Conservation (phyloP, 2,329 filamentous ascomycete species). For the Botryotinia globosa region DNA sequence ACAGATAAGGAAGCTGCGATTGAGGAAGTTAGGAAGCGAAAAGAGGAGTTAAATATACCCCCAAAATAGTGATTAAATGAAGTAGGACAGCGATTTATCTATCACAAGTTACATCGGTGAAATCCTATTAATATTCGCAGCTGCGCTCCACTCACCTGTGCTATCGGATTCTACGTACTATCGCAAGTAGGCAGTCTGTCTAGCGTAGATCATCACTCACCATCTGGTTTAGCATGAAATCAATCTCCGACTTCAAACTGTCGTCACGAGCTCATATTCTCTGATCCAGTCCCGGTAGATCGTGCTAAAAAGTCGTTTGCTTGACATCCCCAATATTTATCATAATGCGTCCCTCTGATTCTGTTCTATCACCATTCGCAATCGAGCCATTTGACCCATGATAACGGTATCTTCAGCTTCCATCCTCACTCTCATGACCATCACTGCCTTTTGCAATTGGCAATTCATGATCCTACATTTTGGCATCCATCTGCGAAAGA, state of each 20-base stretch:
- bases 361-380: background rate
- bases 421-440: background rate
- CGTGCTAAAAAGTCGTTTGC: background rate
- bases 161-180: background rate
- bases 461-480: background rate
- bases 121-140: background rate
- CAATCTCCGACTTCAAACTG: background rate
- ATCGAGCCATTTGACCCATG: background rate
- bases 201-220: background rate
- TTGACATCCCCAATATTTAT: background rate
- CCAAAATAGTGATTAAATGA: background rate
- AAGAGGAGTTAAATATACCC: constrained; percentile 36
- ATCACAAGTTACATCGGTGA: background rate
- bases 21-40: constrained; percentile 51
- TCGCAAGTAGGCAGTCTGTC: background rate
- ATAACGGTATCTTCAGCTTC: background rate
- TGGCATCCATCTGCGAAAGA: background rate
- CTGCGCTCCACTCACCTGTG: background rate
- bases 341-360: background rate
- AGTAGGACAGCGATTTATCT: background rate
- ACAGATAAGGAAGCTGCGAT: constrained; percentile 59
- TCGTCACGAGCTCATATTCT: background rate
- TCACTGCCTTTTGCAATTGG: background rate
- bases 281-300: background rate
- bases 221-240: background rate